Evolutionary conservation across 2,329 filamentous ascomycete genomes (phyloP), one percentile per base, ranked within the genome.

Genomic region (Lecanicillium sp.): DNA sequence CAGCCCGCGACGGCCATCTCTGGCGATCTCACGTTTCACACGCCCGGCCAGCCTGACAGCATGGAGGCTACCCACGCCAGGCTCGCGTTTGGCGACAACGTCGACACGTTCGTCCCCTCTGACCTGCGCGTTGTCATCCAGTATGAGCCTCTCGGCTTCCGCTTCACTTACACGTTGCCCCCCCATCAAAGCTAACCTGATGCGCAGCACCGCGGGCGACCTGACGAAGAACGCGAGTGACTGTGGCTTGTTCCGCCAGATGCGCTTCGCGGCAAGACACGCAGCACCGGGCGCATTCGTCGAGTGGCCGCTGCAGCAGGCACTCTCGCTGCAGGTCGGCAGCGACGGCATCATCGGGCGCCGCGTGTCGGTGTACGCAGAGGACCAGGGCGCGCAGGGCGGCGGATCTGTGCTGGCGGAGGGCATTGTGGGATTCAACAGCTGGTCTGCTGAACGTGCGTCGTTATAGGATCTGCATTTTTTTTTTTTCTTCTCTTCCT

Each of bases 401-500:
- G 33, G 24, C 56, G 19, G 56, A 21, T 53, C 54, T 5, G 61
- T 71, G 0, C 52, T 74, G 3, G 72, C 72, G 0, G 72, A 75
- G 52, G 73, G 73, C 0, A 72, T 75, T n/a, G 69, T 75, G 4
- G 73, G 73, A 1, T 74, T 72, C 55, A 75, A 75, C 33, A 51
- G 36, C n/a, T 42, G 24, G 43, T 6, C 37, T 17, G 10, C 38
- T 4, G 43, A 45, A 20, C 29, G 43, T 17, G 36, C 49, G 3
- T 47, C 49, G 17, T 33, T 51, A 21, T 51, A 15, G 38, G 17
- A 35, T 1, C n/a, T n/a, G 5, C 3, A 24, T 29, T 17, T 20
- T 14, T 19, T 15, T 8, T 23, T 36, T 20, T 19, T 8, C 29
- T 67, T 65, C 37, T 8, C 29, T 67, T 65, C 37, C 23, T 12